phyloP scores from a whole-genome alignment of 2,329 filamentous ascomycete genomes.

The Mycosphaerelloides madeirae region DNA sequence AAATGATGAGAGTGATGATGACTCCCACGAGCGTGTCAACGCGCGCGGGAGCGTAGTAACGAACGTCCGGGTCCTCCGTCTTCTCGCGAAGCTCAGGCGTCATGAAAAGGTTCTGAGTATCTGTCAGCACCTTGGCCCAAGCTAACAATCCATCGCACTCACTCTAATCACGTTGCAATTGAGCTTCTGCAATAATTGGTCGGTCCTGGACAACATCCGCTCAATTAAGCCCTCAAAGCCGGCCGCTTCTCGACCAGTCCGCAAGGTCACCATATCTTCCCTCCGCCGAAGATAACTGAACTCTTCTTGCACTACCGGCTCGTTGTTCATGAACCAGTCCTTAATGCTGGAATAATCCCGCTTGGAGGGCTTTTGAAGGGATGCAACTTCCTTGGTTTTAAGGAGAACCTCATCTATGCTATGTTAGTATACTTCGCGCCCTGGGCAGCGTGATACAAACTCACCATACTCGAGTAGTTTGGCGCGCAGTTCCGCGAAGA shows the following conservation, averaged over 20 bases:
- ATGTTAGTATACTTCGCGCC: too few relatives aligned
- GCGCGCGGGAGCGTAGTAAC: slow-evolving; percentile 35
- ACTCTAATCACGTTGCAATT: slow-evolving; percentile 29
- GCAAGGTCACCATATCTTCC: too few relatives aligned
- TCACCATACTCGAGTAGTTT: too few relatives aligned
- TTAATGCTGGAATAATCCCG: too few relatives aligned
- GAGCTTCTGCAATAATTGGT: slow-evolving; percentile 25
- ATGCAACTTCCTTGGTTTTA: too few relatives aligned
- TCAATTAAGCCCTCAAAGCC: slow-evolving; percentile 39
- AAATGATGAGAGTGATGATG: slow-evolving; percentile 41
- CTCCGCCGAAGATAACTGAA: too few relatives aligned
- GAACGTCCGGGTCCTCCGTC: slow-evolving; percentile 32
- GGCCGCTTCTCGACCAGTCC: slow-evolving; percentile 38
- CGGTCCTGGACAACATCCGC: slow-evolving; percentile 1
- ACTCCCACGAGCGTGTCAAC: slow-evolving; percentile 39
- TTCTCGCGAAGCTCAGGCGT: slow-evolving; percentile 38
- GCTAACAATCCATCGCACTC: slow-evolving; percentile 7
- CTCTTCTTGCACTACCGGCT: too few relatives aligned
- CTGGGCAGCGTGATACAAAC: too few relatives aligned
- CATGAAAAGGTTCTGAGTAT: slow-evolving; percentile 33
- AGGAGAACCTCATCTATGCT: too few relatives aligned
- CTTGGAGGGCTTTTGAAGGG: too few relatives aligned
- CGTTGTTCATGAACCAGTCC: too few relatives aligned
- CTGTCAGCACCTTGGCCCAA: not conserved
- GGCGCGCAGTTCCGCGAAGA: too few relatives aligned